Evolutionary conservation across 2,329 filamentous ascomycete species (phyloP).

Genomic region (Dactylellina drechsleri): DNA sequence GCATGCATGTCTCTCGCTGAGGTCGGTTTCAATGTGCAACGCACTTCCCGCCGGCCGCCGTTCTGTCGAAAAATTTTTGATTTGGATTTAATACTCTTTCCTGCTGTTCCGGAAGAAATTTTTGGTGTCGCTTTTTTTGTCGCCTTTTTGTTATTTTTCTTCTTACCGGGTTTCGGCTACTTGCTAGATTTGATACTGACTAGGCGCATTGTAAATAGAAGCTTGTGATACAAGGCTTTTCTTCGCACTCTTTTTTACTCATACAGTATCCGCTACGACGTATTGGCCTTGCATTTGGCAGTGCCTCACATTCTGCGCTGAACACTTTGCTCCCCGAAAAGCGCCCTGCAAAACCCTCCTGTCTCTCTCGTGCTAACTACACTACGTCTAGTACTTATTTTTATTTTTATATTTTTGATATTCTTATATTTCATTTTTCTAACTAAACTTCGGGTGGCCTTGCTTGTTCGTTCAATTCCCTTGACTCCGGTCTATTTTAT

Average conservation of each 20-base stretch:
- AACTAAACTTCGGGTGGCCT: constrained; percentile 43
- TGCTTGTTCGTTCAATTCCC: constrained; percentile 50
- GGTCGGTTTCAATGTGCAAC: constrained; percentile 54
- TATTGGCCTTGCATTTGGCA: constrained; percentile 20
- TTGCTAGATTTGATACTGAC: constrained; percentile 39
- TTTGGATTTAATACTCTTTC: constrained; percentile 12
- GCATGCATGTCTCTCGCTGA: constrained; percentile 38
- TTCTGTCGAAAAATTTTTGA: background rate
- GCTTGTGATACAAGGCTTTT: constrained; percentile 47
- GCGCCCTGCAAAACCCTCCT: constrained; percentile 53
- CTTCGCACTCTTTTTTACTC: background rate
- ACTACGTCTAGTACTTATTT: background rate
- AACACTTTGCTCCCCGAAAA: constrained; percentile 41
- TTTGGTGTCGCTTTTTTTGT: too few relatives aligned
- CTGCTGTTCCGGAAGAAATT: background rate
- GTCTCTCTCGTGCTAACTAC: constrained; percentile 41
- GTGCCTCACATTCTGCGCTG: constrained; percentile 35
- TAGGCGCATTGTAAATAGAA: constrained; percentile 13
- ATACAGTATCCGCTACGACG: background rate
- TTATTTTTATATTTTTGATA: too few relatives aligned
- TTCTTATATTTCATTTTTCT: constrained; percentile 4
- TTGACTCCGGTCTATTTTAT: constrained; percentile 1
- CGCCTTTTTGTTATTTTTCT: background rate
- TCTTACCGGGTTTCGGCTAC: constrained; percentile 33
- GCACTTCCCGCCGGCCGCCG: constrained; percentile 29